These are phyloP conservation scores for Fusarium albosuccineum DNA, from an alignment of 2,329 filamentous ascomycete species.

Conservation along the genomic window DNA sequence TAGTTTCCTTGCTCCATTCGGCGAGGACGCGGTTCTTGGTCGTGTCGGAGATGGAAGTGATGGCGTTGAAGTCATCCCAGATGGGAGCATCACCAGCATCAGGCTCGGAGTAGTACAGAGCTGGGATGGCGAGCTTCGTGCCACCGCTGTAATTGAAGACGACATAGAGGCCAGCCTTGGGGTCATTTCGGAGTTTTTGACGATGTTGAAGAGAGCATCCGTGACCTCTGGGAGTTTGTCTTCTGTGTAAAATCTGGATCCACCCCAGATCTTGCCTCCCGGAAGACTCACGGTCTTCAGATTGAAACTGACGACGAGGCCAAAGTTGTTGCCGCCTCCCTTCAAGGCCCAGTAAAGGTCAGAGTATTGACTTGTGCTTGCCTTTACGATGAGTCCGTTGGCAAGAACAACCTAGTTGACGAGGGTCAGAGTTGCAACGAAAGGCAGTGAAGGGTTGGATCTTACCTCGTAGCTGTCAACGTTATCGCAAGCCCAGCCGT, in stretches of 20 bases:
- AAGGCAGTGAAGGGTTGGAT: not conserved
- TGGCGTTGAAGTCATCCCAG: constrained; percentile 52
- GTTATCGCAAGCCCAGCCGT: constrained; percentile 58
- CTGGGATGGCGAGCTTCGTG: constrained; percentile 27
- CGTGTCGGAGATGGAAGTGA: constrained; percentile 37
- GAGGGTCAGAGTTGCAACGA: not conserved
- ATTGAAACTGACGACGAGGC: constrained; percentile 32
- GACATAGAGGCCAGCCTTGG: constrained; percentile 24
- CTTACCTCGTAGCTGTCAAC: constrained; percentile 48
- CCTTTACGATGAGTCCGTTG: constrained; percentile 21
- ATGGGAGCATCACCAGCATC: constrained; percentile 50
- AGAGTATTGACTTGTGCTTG: constrained; percentile 39
- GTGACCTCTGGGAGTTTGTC: constrained; percentile 47
- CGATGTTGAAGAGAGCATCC: constrained; percentile 48
- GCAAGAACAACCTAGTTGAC: constrained; percentile 20
- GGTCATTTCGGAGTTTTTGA: constrained; percentile 23
- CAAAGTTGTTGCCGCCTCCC: constrained; percentile 51
- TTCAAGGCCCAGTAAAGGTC: constrained; percentile 61
- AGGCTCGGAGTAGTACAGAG: constrained; percentile 55
- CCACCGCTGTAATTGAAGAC: constrained; percentile 4
- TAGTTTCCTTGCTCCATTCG: constrained; percentile 8
- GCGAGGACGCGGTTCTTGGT: constrained; percentile 1
- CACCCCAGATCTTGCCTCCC: constrained; percentile 40
- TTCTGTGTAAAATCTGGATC: constrained; percentile 47
- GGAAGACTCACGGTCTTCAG: constrained; percentile 22